These are phyloP conservation scores for Talaromyces marneffei DNA, from an alignment of 2,329 filamentous ascomycete genomes.

Conservation along the genomic window DNA sequence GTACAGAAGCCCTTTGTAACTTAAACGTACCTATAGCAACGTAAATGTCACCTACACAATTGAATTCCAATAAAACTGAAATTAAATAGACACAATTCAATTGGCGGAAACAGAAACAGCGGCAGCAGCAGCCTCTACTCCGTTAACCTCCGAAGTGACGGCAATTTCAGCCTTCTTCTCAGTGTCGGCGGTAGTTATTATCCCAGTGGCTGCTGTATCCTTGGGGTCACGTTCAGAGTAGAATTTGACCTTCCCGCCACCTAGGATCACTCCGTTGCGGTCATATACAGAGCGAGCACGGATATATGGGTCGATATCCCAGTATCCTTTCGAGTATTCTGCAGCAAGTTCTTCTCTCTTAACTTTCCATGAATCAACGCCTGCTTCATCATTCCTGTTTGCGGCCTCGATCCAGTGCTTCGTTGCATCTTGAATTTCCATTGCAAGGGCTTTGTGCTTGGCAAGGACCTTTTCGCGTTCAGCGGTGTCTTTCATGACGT, in stretches of 20 bases:
- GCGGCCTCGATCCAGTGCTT: constrained; percentile 63
- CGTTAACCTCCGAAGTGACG: background rate
- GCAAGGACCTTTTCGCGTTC: constrained; percentile 59
- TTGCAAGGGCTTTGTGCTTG: constrained; percentile 60
- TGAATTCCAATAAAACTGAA: background rate
- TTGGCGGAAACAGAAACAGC: constrained; percentile 2
- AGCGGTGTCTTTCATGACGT: constrained; percentile 60
- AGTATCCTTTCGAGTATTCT: constrained; percentile 69
- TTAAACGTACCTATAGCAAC: background rate
- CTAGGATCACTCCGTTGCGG: constrained; percentile 64
- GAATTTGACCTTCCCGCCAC: constrained; percentile 64
- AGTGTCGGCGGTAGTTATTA: background rate
- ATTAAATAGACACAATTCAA: background rate
- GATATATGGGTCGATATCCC: constrained; percentile 81
- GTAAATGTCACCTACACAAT: background rate
- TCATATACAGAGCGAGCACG: constrained; percentile 81
- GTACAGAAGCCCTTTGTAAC: background rate
- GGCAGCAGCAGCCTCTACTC: background rate
- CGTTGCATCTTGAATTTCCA: constrained; percentile 68
- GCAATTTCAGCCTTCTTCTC: background rate
- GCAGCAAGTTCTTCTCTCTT: constrained; percentile 59
- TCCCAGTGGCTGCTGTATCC: background rate
- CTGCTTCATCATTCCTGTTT: constrained; percentile 40
- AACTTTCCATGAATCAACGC: constrained; percentile 47
- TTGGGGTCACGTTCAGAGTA: constrained; percentile 45